Base-by-base conservation (phyloP, 1,284 basidiomycete species). In the Apiotrichum montevideense region DNA sequence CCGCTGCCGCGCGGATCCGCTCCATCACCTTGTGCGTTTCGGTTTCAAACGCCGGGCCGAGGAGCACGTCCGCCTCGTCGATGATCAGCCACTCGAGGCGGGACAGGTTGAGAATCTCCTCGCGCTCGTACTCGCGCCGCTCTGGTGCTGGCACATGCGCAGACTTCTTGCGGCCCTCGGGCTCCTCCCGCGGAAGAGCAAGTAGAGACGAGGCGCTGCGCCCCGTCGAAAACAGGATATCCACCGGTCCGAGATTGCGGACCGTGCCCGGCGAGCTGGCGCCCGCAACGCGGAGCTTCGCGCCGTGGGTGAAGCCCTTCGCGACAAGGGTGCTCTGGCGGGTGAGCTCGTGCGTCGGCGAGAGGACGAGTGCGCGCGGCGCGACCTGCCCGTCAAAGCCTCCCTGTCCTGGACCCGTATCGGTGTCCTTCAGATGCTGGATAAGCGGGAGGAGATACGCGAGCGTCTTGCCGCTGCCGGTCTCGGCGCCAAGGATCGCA, bases 51-150 rank as follows among this genome's bases (percentile, higher is more conserved):
- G 91, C 88, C 1, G 84, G 80, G 68, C 90, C 88, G 55, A 92
- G 86, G n/a, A 93, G 78, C 35, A 93, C 84, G 69, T 95, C 90
- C 0, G 91, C 89, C 70, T 95, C 90, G 63, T 94, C 90, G 3
- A 93, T 79, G 1, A 92, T 80, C 6, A 94, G 83, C 88, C 89
- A 93, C 66, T 92, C 87, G 0, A 92, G 78, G 46, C 57, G 62
- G 55, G 29, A 35, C 8, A 56, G 39, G 44, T 59, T 51, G n/a
- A 59, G 50, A n/a, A 55, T 39, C 33, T 41, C 46, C 37, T 46
- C 47, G 52, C 33, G 45, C 35, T 56, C 45, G 34, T n/a, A 33
- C 33, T 9, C 56, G 57, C 15, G 52, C 54, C 15, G 56, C 21
- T 21, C 21, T 21, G 2, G n/a, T 41, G 14, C 41, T 52, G 46